Base-by-base conservation (phyloP, 2,329 filamentous ascomycete genomes). In the Calonectria henricotiae region DNA sequence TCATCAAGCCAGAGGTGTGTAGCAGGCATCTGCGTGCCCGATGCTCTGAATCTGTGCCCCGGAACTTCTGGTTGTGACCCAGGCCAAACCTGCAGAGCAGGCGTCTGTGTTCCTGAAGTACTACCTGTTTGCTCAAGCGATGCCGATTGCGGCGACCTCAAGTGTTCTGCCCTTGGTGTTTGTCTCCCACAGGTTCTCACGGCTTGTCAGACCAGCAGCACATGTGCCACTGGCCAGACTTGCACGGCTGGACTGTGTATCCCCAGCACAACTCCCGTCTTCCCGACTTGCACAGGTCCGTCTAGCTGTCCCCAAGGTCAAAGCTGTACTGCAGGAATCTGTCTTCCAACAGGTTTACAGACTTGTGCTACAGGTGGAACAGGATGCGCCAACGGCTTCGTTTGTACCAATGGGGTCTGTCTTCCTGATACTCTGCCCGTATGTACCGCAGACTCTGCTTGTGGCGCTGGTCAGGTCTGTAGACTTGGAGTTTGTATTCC, bases 401-500 rank as follows among this genome's bases (percentile, higher is more conserved):
- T 37, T 1, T 69, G 67, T 9, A 62, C 44, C 7, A 46, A 61
- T 32, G 67, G 67, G 17, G 35, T 61, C 4, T 69, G 67, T 43
- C 51, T 69, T 17, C 67, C 67, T 1, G 49, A n/a, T 6, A 13
- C 37, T 2, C 30, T 69, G 0, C 23, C 62, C 1, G 7, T 39
- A 5, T 69, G 67, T 35, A 30, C 32, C 5, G 25, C 46, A 20
- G 49, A 47, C 9, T 17, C 17, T 4, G 44, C 49, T 15, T 69
- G 67, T 17, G 37, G 1, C 1, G 6, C 46, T 3, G 46, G 39
- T n/a, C 5, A 49, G 2, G 54, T 60, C 17, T 62, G 32, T 5
- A 32, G 51, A 17, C 51, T 20, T 11, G 63, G 63, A 5, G 63
- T 63, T 9, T 68, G 65, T 41, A 43, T 67, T 30, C 65, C 65